Base-by-base conservation (phyloP, 2,329 filamentous ascomycete genomes). In the Pseudocercospora pini-densiflorae region DNA sequence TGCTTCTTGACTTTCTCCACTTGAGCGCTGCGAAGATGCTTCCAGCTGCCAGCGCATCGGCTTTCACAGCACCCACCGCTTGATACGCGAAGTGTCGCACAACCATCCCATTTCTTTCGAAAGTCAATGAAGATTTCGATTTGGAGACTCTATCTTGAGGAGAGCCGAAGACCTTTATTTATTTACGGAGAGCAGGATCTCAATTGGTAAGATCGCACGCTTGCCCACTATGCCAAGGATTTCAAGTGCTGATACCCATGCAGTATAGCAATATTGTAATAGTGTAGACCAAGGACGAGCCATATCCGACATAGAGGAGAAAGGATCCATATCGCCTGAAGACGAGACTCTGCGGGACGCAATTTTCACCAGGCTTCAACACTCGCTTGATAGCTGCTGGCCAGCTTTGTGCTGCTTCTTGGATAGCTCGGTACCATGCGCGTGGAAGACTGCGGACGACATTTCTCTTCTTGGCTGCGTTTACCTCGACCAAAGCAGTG, bases 31-130 rank as follows among this genome's bases (percentile, higher is more conserved):
- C 21, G 57, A 40, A 59, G 19, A 59, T 59, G 57, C 57, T 43
- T 31, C 57, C 33, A 84, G 79, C 58, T 51, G 58, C 58, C 65
- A 55, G 49, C 65, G 65, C 61, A 61, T 63, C 61, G 24, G n/a
- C 58, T 61, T 51, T 61, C 65, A 63, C 61, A 7, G 62, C 65
- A 23, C 59, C 57, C 24, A 43, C 51, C 27, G 45, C 23, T 31
- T 23, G 57, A 21, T 4, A 61, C 21, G 27, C 40, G 36, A 27
- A 21, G 51, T 59, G 59, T 47, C 24, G 54, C 64, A 57, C 23
- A 24, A 29, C 29, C 59, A 27, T 53, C 58, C 14, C 27, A 36
- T 65, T 49, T n/a, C 49, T 24, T 53, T 36, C 21, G 47, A 58
- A 12, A 49, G 16, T 57, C 51, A 54, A 54, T 24, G 24, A 45